These are phyloP conservation scores for Cytospora paraplurivora DNA, from an alignment of 2,329 filamentous ascomycete genomes.

Conservation along the genomic window DNA sequence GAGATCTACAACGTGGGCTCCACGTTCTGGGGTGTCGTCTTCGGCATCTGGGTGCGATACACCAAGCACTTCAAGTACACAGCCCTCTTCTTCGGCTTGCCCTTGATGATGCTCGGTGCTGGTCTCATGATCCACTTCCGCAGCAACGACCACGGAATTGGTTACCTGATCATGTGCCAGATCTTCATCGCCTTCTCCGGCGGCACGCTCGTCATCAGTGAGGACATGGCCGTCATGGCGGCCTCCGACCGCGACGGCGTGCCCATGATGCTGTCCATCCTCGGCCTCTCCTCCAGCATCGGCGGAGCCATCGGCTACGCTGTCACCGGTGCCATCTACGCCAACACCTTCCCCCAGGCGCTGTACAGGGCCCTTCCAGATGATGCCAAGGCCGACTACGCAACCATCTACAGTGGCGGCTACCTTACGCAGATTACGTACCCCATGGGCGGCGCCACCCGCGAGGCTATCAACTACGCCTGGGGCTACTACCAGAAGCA, in stretches of 20 bases:
- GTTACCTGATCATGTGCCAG: constrained; percentile 61
- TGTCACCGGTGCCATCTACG: constrained; percentile 25
- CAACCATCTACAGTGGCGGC: constrained; percentile 35
- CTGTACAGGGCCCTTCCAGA: constrained; percentile 25
- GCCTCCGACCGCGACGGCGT: constrained; percentile 39
- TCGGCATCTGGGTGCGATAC: constrained; percentile 51
- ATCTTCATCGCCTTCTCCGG: constrained; percentile 61
- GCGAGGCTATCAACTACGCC: constrained; percentile 41
- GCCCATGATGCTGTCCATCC: constrained; percentile 40
- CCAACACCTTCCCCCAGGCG: constrained; percentile 22
- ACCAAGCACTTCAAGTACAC: constrained; percentile 57
- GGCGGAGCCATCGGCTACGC: constrained; percentile 39
- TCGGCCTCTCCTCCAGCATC: constrained; percentile 40
- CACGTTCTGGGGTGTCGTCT: constrained; percentile 49
- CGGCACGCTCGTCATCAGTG: constrained; percentile 58
- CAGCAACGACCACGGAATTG: constrained; percentile 50
- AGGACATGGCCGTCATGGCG: constrained; percentile 61
- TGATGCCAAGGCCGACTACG: constrained; percentile 33
- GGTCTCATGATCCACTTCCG: constrained; percentile 62
- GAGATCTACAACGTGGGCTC: constrained; percentile 54
- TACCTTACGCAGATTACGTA: constrained; percentile 37
- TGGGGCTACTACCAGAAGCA: constrained; percentile 43
- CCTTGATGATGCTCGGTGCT: constrained; percentile 56
- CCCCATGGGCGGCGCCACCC: constrained; percentile 35
- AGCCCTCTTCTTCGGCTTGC: constrained; percentile 54